Conservation (phyloP, 768 basidiomycete genomes). For the Pholiota microspora region DNA sequence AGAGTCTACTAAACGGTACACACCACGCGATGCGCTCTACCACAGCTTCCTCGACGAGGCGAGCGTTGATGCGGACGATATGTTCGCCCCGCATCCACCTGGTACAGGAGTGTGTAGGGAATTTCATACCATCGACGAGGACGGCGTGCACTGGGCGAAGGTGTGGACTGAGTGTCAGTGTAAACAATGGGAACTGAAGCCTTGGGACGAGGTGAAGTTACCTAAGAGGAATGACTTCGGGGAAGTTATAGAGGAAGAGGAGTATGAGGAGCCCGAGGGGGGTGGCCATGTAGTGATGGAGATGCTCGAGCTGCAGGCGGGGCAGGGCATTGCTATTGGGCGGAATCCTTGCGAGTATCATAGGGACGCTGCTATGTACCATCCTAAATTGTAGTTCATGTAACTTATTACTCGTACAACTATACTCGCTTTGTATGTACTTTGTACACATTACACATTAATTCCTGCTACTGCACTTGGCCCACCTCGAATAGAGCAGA, state of each 20-base stretch:
- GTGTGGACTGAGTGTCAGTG: constrained; percentile 36
- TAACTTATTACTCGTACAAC: no score
- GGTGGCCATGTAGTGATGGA: constrained; percentile 20
- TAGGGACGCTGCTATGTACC: no score
- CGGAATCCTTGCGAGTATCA: constrained; percentile 64
- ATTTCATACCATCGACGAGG: constrained; percentile 35
- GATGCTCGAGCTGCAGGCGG: constrained; percentile 31
- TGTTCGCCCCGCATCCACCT: constrained; percentile 65
- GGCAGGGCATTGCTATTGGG: constrained; percentile 61
- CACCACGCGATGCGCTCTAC: constrained; percentile 71
- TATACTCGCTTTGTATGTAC: no score
- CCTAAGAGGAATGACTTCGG: not conserved
- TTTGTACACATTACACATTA: no score
- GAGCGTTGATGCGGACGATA: constrained; percentile 52
- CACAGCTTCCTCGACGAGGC: constrained; percentile 70
- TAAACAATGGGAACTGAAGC: constrained; percentile 11
- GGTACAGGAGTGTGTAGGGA: constrained; percentile 62
- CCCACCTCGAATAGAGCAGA: no score
- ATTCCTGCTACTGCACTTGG: no score
- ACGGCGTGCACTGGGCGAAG: constrained; percentile 42
- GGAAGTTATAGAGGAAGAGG: not conserved
- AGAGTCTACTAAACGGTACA: constrained; percentile 77
- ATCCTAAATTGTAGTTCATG: no score
- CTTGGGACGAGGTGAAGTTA: no score
- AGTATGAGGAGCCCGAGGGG: constrained; percentile 15